These are phyloP conservation scores for Chaetoceros muelleri DNA, from an alignment of 108 stramenopile species.

Conservation along the genomic window DNA sequence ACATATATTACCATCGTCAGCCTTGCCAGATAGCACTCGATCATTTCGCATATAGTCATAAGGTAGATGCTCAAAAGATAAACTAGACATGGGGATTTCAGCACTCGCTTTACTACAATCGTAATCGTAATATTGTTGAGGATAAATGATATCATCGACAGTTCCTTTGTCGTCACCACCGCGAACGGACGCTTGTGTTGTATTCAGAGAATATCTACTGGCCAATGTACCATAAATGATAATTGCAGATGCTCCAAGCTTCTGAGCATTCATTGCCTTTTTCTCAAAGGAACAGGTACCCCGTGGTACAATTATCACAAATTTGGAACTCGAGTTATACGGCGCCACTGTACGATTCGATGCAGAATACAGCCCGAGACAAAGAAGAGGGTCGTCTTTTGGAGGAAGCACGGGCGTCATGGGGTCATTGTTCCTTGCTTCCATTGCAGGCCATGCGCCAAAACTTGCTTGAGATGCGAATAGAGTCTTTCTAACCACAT, in stretches of 20 bases:
- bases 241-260: slow-evolving; percentile 44
- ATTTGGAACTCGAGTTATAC: slow-evolving; percentile 3
- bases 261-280: slow-evolving; percentile 51
- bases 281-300: slow-evolving; percentile 65
- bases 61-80: slow-evolving; percentile 41
- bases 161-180: neutral
- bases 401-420: slow-evolving; percentile 11
- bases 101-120: slow-evolving; percentile 55
- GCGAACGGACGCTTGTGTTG: slow-evolving; percentile 3
- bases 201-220: slow-evolving; percentile 33
- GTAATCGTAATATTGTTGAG: slow-evolving; percentile 41
- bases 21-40: slow-evolving; percentile 39
- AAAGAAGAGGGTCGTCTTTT: slow-evolving; percentile 32
- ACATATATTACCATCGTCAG: slow-evolving; percentile 44
- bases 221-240: slow-evolving; percentile 52
- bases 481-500: slow-evolving; percentile 10
- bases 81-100: slow-evolving; percentile 25
- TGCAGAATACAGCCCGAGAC: slow-evolving; percentile 15
- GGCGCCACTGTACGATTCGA: slow-evolving; percentile 3
- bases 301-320: slow-evolving; percentile 45
- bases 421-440: slow-evolving; percentile 3
- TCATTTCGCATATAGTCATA: slow-evolving; percentile 43
- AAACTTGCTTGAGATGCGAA: slow-evolving; percentile 70
- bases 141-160: slow-evolving; percentile 24
- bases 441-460: slow-evolving; percentile 22